Conservation (phyloP, 2,329 filamentous ascomycete genomes). For the Cytospora paraplurivora region DNA sequence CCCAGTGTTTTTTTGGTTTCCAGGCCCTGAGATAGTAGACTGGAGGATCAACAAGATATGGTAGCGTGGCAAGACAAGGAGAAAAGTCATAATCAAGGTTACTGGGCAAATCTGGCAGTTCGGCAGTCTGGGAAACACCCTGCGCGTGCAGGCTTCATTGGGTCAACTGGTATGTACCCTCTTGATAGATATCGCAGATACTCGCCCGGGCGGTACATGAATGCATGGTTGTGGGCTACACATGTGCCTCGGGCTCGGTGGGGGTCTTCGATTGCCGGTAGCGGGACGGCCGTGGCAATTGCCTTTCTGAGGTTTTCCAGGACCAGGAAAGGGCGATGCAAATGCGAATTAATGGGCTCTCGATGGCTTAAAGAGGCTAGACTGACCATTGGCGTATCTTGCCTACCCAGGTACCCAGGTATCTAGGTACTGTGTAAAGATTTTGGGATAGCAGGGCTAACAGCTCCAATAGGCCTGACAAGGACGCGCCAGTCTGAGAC, state of each 20-base stretch:
- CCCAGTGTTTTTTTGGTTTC: conserved; percentile 15
- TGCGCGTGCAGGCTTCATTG: neutral
- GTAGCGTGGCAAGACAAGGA: conserved; percentile 16
- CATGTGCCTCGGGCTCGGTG: neutral
- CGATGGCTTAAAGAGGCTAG: neutral
- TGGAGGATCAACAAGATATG: neutral
- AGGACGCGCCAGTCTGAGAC: neutral
- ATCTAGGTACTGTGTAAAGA: no score
- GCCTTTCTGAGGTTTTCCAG: neutral
- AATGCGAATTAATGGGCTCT: neutral
- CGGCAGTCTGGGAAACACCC: conserved; percentile 1
- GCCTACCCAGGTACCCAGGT: no score
- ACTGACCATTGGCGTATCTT: no score
- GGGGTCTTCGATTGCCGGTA: neutral
- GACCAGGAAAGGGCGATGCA: neutral
- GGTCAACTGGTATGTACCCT: conserved; percentile 1
- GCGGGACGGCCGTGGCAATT: neutral
- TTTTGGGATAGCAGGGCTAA: neutral
- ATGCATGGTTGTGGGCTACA: conserved; percentile 2
- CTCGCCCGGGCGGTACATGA: conserved; percentile 5
- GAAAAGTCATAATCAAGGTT: conserved; percentile 14
- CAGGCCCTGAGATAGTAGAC: conserved; percentile 17
- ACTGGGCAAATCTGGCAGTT: neutral
- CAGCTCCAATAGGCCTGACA: neutral
- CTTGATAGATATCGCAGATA: neutral